These are phyloP conservation scores for Penicillium expansum DNA, from an alignment of 2,329 filamentous ascomycete genomes.

Conservation along the genomic window DNA sequence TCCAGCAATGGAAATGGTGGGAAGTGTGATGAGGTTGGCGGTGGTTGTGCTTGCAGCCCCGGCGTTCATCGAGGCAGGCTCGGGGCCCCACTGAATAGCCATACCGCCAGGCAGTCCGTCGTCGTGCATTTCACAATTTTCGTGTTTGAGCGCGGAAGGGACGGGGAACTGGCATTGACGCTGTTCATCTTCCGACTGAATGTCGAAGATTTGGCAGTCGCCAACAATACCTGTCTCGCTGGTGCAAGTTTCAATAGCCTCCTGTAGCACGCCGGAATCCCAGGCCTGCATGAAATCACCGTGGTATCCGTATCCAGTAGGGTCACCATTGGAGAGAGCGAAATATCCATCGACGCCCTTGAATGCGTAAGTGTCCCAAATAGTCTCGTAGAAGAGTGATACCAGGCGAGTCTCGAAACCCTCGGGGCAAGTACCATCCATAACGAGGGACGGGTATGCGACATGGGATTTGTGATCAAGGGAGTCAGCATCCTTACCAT, in stretches of 20 bases:
- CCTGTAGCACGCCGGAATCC: conserved; percentile 66
- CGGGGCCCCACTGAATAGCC: conserved; percentile 47
- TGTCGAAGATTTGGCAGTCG: conserved; percentile 72
- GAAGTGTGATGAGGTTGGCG: background rate
- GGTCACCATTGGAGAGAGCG: conserved; percentile 74
- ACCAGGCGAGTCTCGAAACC: conserved; percentile 67
- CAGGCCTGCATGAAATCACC: conserved; percentile 80
- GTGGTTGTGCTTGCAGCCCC: background rate
- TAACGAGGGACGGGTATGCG: conserved; percentile 73
- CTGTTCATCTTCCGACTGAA: conserved; percentile 59
- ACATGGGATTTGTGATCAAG: conserved; percentile 63
- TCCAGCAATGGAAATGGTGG: conserved; percentile 10
- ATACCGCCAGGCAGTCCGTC: conserved; percentile 65
- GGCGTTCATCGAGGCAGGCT: conserved; percentile 31
- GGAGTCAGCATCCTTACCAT: conserved; percentile 62
- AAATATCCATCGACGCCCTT: conserved; percentile 64
- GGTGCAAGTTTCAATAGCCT: conserved; percentile 73
- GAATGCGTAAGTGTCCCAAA: conserved; percentile 72
- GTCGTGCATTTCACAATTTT: conserved; percentile 59
- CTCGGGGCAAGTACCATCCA: conserved; percentile 71
- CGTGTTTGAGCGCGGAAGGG: conserved; percentile 54
- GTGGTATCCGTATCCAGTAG: conserved; percentile 71
- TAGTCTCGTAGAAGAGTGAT: conserved; percentile 80
- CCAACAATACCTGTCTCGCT: conserved; percentile 64
- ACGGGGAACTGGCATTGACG: conserved; percentile 61